Evolutionary conservation across 495 filamentous ascomycete genomes (phyloP).

Genomic region (Beverwykella pulmonaria): DNA sequence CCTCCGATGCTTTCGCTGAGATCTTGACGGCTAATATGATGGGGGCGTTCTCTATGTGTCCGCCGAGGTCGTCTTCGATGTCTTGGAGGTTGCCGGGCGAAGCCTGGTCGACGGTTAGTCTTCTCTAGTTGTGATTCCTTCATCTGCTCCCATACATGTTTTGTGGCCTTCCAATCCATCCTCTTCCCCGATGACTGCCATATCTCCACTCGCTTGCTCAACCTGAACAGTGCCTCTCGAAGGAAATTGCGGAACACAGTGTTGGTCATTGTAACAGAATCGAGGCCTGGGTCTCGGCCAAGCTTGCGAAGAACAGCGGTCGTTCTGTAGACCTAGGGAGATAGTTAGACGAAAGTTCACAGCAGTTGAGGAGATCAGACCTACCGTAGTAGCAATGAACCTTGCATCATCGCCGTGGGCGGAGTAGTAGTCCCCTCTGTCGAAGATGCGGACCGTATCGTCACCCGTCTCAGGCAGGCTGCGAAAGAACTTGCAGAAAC

Average conservation of each 20-base stretch:
- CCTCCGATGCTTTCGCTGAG: slow-evolving; percentile 80
- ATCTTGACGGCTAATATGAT: slow-evolving; percentile 96
- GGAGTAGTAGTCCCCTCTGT: slow-evolving; percentile 93
- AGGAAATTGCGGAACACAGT: slow-evolving; percentile 96
- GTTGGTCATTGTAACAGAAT: slow-evolving; percentile 89
- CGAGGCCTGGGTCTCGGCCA: slow-evolving; percentile 77
- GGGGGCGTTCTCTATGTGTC: slow-evolving; percentile 82
- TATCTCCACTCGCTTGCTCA: slow-evolving; percentile 89
- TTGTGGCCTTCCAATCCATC: slow-evolving; percentile 86
- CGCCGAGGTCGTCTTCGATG: slow-evolving; percentile 93
- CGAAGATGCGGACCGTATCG: slow-evolving; percentile 86
- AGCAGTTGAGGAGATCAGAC: slow-evolving; percentile 32
- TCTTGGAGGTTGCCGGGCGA: slow-evolving; percentile 96
- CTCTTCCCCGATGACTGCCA: slow-evolving; percentile 73
- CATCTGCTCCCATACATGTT: slow-evolving; percentile 85
- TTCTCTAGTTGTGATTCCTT: slow-evolving; percentile 75
- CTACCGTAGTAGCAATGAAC: slow-evolving; percentile 85
- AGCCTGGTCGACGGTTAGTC: slow-evolving; percentile 49
- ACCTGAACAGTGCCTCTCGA: slow-evolving; percentile 85
- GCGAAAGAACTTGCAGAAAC: slow-evolving; percentile 94
- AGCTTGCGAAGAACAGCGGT: slow-evolving; percentile 92
- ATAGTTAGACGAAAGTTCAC: neutral
- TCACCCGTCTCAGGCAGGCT: slow-evolving; percentile 67
- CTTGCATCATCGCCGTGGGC: slow-evolving; percentile 90
- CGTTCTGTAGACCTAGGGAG: slow-evolving; percentile 82